phyloP scores from a whole-genome alignment of 371 early-diverging fungal species.

The Lichtheimia hyalospora region DNA sequence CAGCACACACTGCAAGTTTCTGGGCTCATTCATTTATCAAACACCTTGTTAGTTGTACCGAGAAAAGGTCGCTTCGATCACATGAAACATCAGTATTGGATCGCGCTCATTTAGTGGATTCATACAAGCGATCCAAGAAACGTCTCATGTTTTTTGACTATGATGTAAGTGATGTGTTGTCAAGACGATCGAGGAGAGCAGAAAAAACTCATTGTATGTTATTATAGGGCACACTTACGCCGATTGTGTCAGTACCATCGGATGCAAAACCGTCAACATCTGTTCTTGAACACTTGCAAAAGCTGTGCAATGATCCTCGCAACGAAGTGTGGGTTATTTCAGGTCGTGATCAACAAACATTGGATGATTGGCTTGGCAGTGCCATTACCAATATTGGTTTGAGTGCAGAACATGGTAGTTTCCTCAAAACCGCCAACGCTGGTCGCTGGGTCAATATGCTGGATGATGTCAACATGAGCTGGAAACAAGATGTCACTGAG shows the following conservation, averaged over 20 bases:
- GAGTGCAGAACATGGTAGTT: conserved; percentile 95
- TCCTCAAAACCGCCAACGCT: conserved; percentile 75
- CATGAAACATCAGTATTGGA: conserved; percentile 74
- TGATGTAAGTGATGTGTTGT: conserved; percentile 55
- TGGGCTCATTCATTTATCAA: conserved; percentile 89
- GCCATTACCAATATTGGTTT: conserved; percentile 69
- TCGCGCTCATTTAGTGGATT: conserved; percentile 24
- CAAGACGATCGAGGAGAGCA: background rate
- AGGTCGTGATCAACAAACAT: conserved; percentile 82
- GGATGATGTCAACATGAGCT: conserved; percentile 81
- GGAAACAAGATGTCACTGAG: conserved; percentile 84
- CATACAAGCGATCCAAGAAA: conserved; percentile 56
- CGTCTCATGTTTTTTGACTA: conserved; percentile 86
- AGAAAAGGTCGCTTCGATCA: conserved; percentile 40
- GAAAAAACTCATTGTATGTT: background rate
- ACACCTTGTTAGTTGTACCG: conserved; percentile 43
- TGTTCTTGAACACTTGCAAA: conserved; percentile 58
- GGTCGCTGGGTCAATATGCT: conserved; percentile 82
- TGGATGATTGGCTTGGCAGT: conserved; percentile 86
- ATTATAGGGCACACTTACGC: conserved; percentile 80
- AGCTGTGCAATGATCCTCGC: conserved; percentile 67
- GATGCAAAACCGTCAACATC: conserved; percentile 68
- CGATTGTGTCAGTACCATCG: conserved; percentile 68
- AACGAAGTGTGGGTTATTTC: conserved; percentile 92
- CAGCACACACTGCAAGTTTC: conserved; percentile 82